A percentile compares a stretch with the other conserved stretches of the same genome.
These are phyloP conservation scores for Colletotrichum lupini DNA, from an alignment of 2,329 filamentous ascomycete genomes.

Conservation along the genomic window DNA sequence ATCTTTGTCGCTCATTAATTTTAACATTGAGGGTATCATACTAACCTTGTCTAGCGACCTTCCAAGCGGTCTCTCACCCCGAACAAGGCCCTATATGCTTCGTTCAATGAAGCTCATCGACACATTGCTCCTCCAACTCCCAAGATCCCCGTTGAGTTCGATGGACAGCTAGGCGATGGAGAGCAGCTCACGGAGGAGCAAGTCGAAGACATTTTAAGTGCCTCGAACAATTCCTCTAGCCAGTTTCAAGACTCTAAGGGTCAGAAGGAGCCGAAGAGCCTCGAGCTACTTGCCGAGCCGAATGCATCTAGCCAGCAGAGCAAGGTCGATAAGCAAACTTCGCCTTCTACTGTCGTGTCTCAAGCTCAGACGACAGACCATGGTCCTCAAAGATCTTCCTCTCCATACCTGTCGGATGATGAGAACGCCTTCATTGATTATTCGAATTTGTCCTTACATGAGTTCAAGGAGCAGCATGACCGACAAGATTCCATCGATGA, in stretches of 20 bases:
- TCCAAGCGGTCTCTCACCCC: conserved; percentile 32
- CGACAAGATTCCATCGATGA: not conserved
- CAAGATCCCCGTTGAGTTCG: conserved; percentile 4
- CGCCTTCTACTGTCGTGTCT: not conserved
- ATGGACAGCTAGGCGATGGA: not conserved
- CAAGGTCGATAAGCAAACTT: not conserved
- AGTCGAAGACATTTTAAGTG: conserved; percentile 21
- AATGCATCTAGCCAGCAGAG: not conserved
- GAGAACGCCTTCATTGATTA: conserved; percentile 22
- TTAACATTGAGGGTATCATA: not conserved
- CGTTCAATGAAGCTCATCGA: conserved; percentile 32
- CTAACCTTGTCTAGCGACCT: conserved; percentile 7
- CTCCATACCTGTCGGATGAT: conserved; percentile 2
- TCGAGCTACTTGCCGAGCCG: not conserved
- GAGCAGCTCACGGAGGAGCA: conserved; percentile 19
- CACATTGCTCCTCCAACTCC: conserved; percentile 24
- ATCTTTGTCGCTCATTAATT: not conserved
- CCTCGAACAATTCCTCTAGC: not conserved
- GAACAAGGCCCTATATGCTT: conserved; percentile 27
- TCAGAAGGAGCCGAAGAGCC: not conserved
- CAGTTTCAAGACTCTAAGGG: not conserved
- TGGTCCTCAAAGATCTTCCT: not conserved
- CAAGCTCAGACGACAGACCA: conserved; percentile 4
- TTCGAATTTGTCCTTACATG: not conserved
- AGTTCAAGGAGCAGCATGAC: not conserved